These are phyloP conservation scores for Mycena maculata DNA, from an alignment of 768 basidiomycete species.

Conservation along the genomic window DNA sequence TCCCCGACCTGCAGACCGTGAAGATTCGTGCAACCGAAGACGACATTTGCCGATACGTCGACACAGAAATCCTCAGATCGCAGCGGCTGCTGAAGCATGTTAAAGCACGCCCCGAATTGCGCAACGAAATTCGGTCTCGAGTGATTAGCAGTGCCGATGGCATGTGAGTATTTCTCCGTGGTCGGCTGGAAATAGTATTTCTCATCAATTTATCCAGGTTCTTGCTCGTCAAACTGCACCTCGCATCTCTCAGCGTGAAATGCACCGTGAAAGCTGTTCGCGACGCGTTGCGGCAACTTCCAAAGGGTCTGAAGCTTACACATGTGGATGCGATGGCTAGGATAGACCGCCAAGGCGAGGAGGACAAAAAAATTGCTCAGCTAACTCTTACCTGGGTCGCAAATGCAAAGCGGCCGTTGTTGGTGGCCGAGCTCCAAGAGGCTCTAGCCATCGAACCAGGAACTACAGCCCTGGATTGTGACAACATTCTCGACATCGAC, in stretches of 20 bases:
- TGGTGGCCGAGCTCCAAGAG: background rate
- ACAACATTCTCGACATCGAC: slow-evolving; percentile 9
- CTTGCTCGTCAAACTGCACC: slow-evolving; percentile 15
- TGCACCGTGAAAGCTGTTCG: background rate
- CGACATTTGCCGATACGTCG: slow-evolving; percentile 6
- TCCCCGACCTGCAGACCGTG: background rate
- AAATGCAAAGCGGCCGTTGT: background rate
- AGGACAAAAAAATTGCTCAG: slow-evolving; percentile 2
- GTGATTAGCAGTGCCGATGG: background rate
- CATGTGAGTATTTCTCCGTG: slow-evolving; percentile 1
- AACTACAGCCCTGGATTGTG: background rate
- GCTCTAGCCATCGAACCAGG: slow-evolving; percentile 11
- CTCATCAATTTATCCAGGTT: background rate
- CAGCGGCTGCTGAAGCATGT: background rate
- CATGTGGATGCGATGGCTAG: background rate
- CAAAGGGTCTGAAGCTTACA: background rate
- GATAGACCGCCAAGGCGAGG: background rate
- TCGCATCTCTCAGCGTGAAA: background rate
- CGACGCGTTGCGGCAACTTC: background rate
- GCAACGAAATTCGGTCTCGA: background rate
- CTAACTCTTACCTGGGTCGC: background rate
- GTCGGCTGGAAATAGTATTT: background rate
- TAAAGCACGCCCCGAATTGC: background rate
- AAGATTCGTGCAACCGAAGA: background rate
- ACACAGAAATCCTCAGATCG: slow-evolving; percentile 1